Evolutionary conservation across 1,284 basidiomycete genomes (phyloP), one percentile per base, ranked within the genome.

Genomic region (Fomitopsis palustris): DNA sequence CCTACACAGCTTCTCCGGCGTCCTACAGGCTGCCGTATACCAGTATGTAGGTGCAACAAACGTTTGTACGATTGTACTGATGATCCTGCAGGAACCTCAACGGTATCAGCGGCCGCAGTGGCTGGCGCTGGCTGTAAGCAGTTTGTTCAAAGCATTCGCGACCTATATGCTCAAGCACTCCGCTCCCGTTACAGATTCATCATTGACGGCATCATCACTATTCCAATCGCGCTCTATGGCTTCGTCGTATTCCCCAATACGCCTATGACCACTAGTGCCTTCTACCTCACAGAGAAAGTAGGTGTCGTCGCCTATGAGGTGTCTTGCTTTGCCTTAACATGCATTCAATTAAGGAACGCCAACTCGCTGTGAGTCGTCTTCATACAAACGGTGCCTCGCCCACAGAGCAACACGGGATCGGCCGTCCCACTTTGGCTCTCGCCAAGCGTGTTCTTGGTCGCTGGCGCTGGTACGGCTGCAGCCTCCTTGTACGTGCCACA

Each of bases 391-490:
- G 65, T 8, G 54, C 43, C 39, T 14, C 31, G n/a, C 23, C 38
- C 27, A 56, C 61, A 6, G 62, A 66, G 35, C 76, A 79, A 43
- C 69, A 78, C 16, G 64, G 70, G 29, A 75, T 76, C 52, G 76
- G 73, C 17, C 74, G 78, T 41, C 74, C 86, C 16, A 79, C 81
- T 7, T 82, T 80, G 77, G 73, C 71, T 56, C 65, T 86, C 1
- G 71, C 77, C 14, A 79, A 78, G 43, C 77, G 84, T 33, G 74
- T 89, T 27, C 76, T 90, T 23, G 75, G 81, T 8, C 75, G 81
- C 1, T 91, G 89, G 89, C 75, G 87, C 49, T 88, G 85, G 82
- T 90, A 88, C 66, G 83, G 75, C 2, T 87, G 86, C 64, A 87
- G 81, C 68, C 73, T 86, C 51, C 75, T 83, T 67, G 87, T 86